Conservation (phyloP, 192 early-diverging fungal genomes). For the Coemansia sp. region DNA sequence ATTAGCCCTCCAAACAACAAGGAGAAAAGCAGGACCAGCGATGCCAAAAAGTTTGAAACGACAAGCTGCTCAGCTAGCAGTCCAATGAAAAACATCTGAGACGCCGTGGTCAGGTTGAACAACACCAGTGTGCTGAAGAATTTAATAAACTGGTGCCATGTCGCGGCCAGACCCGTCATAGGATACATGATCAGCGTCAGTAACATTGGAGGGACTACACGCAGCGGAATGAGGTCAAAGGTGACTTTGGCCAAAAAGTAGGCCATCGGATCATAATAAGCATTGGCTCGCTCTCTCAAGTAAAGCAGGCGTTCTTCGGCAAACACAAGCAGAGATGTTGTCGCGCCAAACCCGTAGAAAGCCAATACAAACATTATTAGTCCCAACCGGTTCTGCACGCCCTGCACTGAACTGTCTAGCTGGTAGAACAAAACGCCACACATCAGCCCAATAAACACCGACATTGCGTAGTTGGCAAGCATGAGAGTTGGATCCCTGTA, state of each 20-base stretch:
- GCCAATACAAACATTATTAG: constrained; percentile 53
- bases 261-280: constrained; percentile 61
- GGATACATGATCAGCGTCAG: constrained; percentile 81
- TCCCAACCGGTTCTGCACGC: constrained; percentile 54
- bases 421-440: constrained; percentile 59
- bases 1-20: constrained; percentile 90
- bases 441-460: constrained; percentile 48
- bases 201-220: constrained; percentile 78
- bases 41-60: constrained; percentile 75
- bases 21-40: constrained; percentile 81
- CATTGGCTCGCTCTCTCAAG: constrained; percentile 62
- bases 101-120: constrained; percentile 78
- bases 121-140: constrained; percentile 77
- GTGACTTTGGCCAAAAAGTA: constrained; percentile 66
- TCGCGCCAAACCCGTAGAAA: constrained; percentile 58
- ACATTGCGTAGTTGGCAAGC: constrained; percentile 41
- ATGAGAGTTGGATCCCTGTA: constrained; percentile 47
- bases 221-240: constrained; percentile 65
- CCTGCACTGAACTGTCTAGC: constrained; percentile 42
- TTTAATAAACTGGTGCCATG: constrained; percentile 62
- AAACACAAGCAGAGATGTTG: constrained; percentile 56
- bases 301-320: constrained; percentile 53
- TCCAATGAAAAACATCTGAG: constrained; percentile 71
- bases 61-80: constrained; percentile 72
- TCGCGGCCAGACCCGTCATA: constrained; percentile 77